Conservation (phyloP, 1,284 basidiomycete genomes). For the Inonotus obliquus region DNA sequence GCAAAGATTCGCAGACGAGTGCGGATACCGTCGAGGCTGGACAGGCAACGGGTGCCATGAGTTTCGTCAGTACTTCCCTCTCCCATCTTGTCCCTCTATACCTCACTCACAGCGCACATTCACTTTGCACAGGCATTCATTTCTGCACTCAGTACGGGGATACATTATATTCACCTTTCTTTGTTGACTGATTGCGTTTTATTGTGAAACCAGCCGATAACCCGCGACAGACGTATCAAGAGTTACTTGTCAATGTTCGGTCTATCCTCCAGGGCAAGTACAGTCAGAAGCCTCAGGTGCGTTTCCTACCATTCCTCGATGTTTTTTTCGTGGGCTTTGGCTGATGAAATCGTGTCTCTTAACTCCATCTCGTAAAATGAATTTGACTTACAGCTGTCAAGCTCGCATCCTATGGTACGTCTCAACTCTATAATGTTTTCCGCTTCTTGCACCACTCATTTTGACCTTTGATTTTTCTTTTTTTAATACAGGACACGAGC, state of each 20-base stretch:
- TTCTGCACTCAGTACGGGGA: conserved; percentile 47
- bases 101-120: conserved; percentile 25
- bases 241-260: conserved; percentile 69
- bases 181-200: conserved; percentile 8
- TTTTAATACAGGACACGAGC: neutral
- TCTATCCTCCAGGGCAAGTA: conserved; percentile 62
- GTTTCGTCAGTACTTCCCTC: conserved; percentile 44
- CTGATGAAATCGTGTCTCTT: neutral
- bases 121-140: conserved; percentile 62
- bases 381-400: conserved; percentile 46
- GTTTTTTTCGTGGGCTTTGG: too few relatives aligned
- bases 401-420: conserved; percentile 74
- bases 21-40: conserved; percentile 85
- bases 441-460: neutral
- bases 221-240: conserved; percentile 74
- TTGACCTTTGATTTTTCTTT: neutral
- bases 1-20: conserved; percentile 91
- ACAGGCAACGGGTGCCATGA: conserved; percentile 86
- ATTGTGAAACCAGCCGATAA: conserved; percentile 41
- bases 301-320: conserved; percentile 5
- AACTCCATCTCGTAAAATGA: neutral
- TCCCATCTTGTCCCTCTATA: neutral
- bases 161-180: conserved; percentile 11
- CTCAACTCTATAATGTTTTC: neutral
- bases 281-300: conserved; percentile 79